Conservation (phyloP, 371 early-diverging fungal genomes). For the Thermomucor indicae-seudaticae region DNA sequence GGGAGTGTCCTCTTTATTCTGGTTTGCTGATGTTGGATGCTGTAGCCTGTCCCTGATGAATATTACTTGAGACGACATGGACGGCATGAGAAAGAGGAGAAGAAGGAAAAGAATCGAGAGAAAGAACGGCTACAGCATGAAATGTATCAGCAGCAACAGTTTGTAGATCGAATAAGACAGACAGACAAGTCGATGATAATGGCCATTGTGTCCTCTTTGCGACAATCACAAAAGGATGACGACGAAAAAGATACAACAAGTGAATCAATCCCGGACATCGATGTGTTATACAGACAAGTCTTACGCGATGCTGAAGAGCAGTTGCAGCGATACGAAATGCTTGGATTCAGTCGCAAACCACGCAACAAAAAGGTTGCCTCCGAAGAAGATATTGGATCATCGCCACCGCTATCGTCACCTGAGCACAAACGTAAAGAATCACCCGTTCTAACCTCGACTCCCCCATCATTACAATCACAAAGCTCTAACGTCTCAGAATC, state of each 20-base stretch:
- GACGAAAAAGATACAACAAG: not conserved
- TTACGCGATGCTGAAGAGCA: slow-evolving; percentile 52
- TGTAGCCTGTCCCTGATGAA: slow-evolving; percentile 31
- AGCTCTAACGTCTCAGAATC: too few species aligned
- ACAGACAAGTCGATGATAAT: slow-evolving; percentile 40
- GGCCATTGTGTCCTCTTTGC: slow-evolving; percentile 34
- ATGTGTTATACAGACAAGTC: slow-evolving; percentile 40
- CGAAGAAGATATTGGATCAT: too few species aligned
- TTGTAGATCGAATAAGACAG: slow-evolving; percentile 53
- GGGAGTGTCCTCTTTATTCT: not conserved
- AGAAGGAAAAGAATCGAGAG: slow-evolving; percentile 64
- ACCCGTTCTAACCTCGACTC: slow-evolving; percentile 5
- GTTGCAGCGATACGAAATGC: slow-evolving; percentile 44
- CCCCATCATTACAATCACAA: slow-evolving; percentile 14
- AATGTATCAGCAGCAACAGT: slow-evolving; percentile 58
- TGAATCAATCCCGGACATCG: slow-evolving; percentile 17
- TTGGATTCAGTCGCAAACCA: slow-evolving; percentile 30
- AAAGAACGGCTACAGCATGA: slow-evolving; percentile 58
- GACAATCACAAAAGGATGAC: slow-evolving; percentile 22
- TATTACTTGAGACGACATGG: slow-evolving; percentile 60
- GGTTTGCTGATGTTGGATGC: not conserved
- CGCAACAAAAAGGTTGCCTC: slow-evolving; percentile 5
- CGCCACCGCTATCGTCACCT: not conserved
- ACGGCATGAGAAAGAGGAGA: slow-evolving; percentile 61
- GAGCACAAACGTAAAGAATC: not conserved